Base-by-base conservation (phyloP, 2,329 filamentous ascomycete species). In the Alternaria sp. region DNA sequence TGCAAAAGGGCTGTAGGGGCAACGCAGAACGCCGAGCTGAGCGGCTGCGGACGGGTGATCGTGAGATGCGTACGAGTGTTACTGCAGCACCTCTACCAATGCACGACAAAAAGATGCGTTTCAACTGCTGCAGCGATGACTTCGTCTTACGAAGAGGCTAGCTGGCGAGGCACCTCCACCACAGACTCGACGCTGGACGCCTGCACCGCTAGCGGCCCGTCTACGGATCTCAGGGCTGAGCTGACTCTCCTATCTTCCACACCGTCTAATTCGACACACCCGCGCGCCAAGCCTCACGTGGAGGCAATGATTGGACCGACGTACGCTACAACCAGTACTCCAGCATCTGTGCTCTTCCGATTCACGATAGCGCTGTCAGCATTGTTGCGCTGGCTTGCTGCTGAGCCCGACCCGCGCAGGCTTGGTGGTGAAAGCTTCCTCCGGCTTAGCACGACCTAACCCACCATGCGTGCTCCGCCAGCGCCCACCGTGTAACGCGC, bases 401-500 rank as follows among this genome's bases (percentile, higher is more conserved):
- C 50, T 53, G 28, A 37, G 33, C 28, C 50, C 18, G 28, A 53
- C 28, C 50, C 28, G 50, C 28, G 21, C 5, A 53, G 18, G 37
- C 45, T 50, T 50, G 45, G 30, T 28, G 18, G 11, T 21, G 25
- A 37, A 50, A 61, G 53, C 30, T 51, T 58, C 33, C 33, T 54
- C 43, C n/a, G 20, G 44, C 47, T 53, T 58, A 41, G 41, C 41
- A 45, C 45, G 28, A 14, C n/a, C 54, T 56, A 56, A 55, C 61
- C 47, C 62, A 20, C 28, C 51, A 41, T 65, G 46, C 61, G 21
- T 65, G 58, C 55, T 55, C 50, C 50, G n/a, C 43, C 26, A 54
- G 65, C 62, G 49, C 33, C 43, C 30, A 51, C 47, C 58, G 47
- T 44, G 55, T 49, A 37, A 61, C 59, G 49, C 67, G 65, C 62